Percentiles rank a stretch among this genome's conserved stretches.
Evolutionary conservation across 2,329 filamentous ascomycete genomes (phyloP).

Genomic region (Aureobasidium uvarum): DNA sequence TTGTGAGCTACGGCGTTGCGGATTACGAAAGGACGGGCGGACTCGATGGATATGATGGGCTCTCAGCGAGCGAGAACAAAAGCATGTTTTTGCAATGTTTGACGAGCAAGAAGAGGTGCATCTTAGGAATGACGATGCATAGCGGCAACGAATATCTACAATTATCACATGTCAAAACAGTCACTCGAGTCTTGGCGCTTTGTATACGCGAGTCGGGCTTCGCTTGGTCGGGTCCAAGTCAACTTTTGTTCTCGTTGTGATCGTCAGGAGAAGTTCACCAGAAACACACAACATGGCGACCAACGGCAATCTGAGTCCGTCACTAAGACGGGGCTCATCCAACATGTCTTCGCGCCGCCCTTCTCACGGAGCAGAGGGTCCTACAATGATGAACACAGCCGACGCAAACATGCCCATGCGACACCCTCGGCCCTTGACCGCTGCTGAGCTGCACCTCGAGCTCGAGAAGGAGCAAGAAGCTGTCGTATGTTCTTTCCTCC

Average conservation of each 20-base stretch:
- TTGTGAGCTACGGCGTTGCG: not conserved
- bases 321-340: constrained; percentile 34
- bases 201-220: not conserved
- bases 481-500: constrained; percentile 60
- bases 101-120: not conserved
- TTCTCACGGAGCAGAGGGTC: constrained; percentile 38
- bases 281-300: constrained; percentile 8
- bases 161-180: constrained; percentile 19
- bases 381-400: not conserved
- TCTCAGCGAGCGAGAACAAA: not conserved
- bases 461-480: constrained; percentile 95
- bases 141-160: constrained; percentile 16
- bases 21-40: constrained; percentile 16
- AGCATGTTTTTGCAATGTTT: constrained; percentile 20
- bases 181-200: constrained; percentile 9
- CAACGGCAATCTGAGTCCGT: constrained; percentile 17
- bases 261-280: constrained; percentile 2
- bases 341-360: constrained; percentile 47
- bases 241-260: not conserved
- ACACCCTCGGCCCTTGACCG: constrained; percentile 82
- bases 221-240: not conserved
- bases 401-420: constrained; percentile 59
- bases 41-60: not conserved
- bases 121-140: constrained; percentile 6
- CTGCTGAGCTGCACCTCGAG: constrained; percentile 82